Conservation (phyloP, 345 rosid species). For the Passiflora organensis region DNA sequence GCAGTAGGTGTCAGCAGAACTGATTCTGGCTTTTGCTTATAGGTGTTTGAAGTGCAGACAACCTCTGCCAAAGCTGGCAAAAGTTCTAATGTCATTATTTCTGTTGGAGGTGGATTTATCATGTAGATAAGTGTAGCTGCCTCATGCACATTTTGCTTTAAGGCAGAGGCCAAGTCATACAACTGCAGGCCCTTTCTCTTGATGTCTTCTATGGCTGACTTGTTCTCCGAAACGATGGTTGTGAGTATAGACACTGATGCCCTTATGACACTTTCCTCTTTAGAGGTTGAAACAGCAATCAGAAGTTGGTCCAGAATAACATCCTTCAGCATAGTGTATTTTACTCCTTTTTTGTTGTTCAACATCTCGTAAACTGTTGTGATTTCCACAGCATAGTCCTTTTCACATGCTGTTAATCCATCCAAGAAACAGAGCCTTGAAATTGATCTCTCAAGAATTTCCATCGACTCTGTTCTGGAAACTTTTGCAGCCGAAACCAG, state of each 20-base stretch:
- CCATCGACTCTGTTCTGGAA: constrained; percentile 40
- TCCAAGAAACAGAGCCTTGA: constrained; percentile 45
- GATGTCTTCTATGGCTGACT: constrained; percentile 54
- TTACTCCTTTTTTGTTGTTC: constrained; percentile 50
- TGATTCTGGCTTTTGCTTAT: constrained; percentile 31
- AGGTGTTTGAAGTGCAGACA: constrained; percentile 45
- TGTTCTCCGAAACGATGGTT: constrained; percentile 48
- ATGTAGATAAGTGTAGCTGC: constrained; percentile 72
- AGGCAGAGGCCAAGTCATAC: constrained; percentile 59
- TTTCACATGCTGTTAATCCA: constrained; percentile 42
- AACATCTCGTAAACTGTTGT: constrained; percentile 60
- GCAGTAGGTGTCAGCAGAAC: constrained; percentile 60
- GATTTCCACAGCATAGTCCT: constrained; percentile 58
- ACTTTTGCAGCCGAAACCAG: constrained; percentile 21
- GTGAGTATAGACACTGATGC: constrained; percentile 66
- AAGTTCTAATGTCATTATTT: constrained; percentile 75
- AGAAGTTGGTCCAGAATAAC: constrained; percentile 68
- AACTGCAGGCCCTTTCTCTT: constrained; percentile 63
- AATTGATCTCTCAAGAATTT: constrained; percentile 48
- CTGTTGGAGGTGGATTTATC: constrained; percentile 75
- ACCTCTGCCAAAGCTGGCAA: constrained; percentile 72
- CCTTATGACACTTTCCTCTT: constrained; percentile 59
- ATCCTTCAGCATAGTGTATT: constrained; percentile 59
- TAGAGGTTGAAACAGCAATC: constrained; percentile 60
- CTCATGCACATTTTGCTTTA: constrained; percentile 71